A percentile compares a stretch with the other conserved stretches of the same genome.
phyloP scores from a whole-genome alignment of 805 yeast species.

The Pichia paraexigua region DNA sequence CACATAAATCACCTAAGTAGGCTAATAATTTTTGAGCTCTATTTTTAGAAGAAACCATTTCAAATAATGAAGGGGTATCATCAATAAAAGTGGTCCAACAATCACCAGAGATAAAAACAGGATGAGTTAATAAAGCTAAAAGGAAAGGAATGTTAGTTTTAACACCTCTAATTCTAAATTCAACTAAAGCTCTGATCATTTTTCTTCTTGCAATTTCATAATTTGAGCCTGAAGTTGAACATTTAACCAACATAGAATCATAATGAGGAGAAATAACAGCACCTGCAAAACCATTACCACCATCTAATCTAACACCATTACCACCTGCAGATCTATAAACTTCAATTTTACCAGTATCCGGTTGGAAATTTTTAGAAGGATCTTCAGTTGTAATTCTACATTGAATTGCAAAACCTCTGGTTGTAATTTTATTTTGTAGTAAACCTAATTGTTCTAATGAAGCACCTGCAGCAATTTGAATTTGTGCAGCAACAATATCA shows the following conservation, averaged over 20 bases:
- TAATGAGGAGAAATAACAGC: constrained; percentile 94
- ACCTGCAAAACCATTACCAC: constrained; percentile 98
- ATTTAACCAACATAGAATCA: constrained; percentile 96
- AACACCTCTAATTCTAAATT: constrained; percentile 98
- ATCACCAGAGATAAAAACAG: constrained; percentile 72
- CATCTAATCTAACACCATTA: constrained; percentile 97
- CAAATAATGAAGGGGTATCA: constrained; percentile 93
- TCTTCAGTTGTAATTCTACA: constrained; percentile 99
- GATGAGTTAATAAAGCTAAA: constrained; percentile 83
- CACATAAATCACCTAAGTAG: constrained; percentile 88
- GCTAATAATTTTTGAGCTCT: constrained; percentile 91
- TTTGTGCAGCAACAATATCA: constrained; percentile 96
- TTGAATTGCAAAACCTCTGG: constrained; percentile 97
- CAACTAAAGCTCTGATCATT: constrained; percentile 94
- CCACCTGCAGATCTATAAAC: constrained; percentile 99
- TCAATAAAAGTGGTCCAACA: constrained; percentile 99
- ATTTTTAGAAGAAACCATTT: constrained; percentile 90
- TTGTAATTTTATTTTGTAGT: constrained; percentile 87
- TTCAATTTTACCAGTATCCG: constrained; percentile 97
- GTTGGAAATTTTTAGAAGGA: constrained; percentile 93
- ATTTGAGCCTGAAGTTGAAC: constrained; percentile 95
- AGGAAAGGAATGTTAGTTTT: constrained; percentile 97
- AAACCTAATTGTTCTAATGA: constrained; percentile 84
- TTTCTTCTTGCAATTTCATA: constrained; percentile 95
- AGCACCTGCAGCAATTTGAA: constrained; percentile 98